A percentile compares a stretch with the other conserved stretches of the same genome.
These are phyloP conservation scores for Citrus cavaleriei DNA, from an alignment of 345 rosid species.

Conservation along the genomic window DNA sequence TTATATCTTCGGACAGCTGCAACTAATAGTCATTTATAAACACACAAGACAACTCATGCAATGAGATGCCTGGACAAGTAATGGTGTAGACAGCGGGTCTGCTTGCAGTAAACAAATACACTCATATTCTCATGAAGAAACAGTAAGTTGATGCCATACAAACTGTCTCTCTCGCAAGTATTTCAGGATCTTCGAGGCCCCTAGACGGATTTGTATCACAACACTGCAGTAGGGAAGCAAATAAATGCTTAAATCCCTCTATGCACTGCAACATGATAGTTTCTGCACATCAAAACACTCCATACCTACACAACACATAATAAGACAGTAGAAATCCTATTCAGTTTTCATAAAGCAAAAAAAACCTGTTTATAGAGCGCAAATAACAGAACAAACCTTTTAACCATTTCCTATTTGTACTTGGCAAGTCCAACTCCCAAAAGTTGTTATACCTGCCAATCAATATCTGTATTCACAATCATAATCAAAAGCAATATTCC, in stretches of 20 bases:
- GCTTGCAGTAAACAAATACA: background rate
- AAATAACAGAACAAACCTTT: slow-evolving; percentile 32
- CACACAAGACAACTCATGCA: background rate
- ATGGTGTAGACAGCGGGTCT: background rate
- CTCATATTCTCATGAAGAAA: background rate
- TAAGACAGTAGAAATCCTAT: slow-evolving; percentile 5
- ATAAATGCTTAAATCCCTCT: slow-evolving; percentile 59
- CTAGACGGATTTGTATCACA: slow-evolving; percentile 81
- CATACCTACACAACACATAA: slow-evolving; percentile 54
- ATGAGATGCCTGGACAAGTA: background rate
- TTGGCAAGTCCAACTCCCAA: slow-evolving; percentile 1
- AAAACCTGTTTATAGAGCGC: background rate
- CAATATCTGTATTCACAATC: background rate
- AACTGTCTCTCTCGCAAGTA: slow-evolving; percentile 94
- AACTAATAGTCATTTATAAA: background rate
- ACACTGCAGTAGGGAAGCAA: slow-evolving; percentile 63
- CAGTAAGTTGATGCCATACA: slow-evolving; percentile 49
- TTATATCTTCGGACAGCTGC: background rate
- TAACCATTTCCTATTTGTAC: slow-evolving; percentile 49
- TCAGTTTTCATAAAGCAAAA: slow-evolving; percentile 5
- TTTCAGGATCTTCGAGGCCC: slow-evolving; percentile 90
- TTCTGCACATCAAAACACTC: slow-evolving; percentile 53
- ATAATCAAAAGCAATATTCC: background rate
- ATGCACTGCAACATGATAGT: slow-evolving; percentile 91
- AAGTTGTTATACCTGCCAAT: background rate